phyloP scores from a whole-genome alignment of 192 early-diverging fungal species.

The Linderina pennispora region DNA sequence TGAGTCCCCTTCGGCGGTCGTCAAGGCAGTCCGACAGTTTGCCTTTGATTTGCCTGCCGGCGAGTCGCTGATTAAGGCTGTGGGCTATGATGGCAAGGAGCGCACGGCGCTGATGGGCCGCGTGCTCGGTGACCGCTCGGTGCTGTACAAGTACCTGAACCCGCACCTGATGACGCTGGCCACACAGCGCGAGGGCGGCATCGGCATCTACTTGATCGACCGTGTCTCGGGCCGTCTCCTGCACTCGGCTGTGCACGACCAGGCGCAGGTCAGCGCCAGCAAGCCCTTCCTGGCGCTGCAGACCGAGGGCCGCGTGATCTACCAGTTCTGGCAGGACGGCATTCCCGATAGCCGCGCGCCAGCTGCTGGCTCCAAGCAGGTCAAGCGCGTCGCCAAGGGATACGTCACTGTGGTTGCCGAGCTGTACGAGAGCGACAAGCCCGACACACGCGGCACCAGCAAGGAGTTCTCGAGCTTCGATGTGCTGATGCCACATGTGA shows the following conservation, averaged over 20 bases:
- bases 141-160: slow-evolving; percentile 99
- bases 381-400: slow-evolving; percentile 49
- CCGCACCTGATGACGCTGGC: slow-evolving; percentile 81
- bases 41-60: slow-evolving; percentile 50
- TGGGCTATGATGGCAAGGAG: slow-evolving; percentile 39
- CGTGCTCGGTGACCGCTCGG: slow-evolving; percentile 89
- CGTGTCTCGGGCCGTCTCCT: slow-evolving; percentile 80
- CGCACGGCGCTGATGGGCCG: slow-evolving; percentile 84
- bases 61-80: slow-evolving; percentile 48
- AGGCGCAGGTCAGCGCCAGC: slow-evolving; percentile 31
- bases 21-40: slow-evolving; percentile 26
- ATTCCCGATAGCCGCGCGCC: slow-evolving; percentile 2
- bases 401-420: slow-evolving; percentile 80
- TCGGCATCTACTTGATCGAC: slow-evolving; percentile 81
- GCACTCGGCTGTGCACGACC: slow-evolving; percentile 60
- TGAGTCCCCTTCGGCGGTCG: slow-evolving; percentile 15
- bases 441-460: slow-evolving; percentile 65
- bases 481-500: slow-evolving; percentile 61
- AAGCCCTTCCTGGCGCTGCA: slow-evolving; percentile 64
- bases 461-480: slow-evolving; percentile 72
- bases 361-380: slow-evolving; percentile 11
- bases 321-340: slow-evolving; percentile 84
- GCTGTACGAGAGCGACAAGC: slow-evolving; percentile 72
- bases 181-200: slow-evolving; percentile 42
- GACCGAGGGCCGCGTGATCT: slow-evolving; percentile 84